These are phyloP conservation scores for Phytophthora fragariae DNA, from an alignment of 352 stramenopile genomes.

Conservation along the genomic window DNA sequence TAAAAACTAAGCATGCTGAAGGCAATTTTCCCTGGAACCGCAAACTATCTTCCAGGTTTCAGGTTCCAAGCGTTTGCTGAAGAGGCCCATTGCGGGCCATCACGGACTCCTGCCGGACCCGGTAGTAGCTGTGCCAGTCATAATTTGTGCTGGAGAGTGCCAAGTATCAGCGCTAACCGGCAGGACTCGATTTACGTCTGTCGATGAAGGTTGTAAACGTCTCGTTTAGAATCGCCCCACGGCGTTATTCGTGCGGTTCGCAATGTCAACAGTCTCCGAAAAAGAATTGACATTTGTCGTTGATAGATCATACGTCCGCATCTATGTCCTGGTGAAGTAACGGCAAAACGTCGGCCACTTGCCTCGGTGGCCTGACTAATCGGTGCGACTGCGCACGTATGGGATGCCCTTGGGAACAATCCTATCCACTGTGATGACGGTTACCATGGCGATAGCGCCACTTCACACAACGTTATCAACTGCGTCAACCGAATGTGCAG, in stretches of 20 bases:
- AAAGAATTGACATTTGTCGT: not conserved
- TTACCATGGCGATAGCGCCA: not conserved
- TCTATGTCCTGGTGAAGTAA: not conserved
- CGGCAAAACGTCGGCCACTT: not conserved
- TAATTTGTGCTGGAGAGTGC: too few relatives aligned
- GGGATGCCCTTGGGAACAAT: not conserved
- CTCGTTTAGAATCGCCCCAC: too few relatives aligned
- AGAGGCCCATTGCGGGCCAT: too few relatives aligned
- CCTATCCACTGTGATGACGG: not conserved
- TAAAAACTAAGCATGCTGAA: too few relatives aligned
- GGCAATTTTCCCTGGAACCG: too few relatives aligned
- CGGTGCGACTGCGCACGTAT: not conserved
- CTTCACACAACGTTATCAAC: not conserved
- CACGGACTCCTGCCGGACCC: too few relatives aligned
- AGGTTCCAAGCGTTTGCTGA: too few relatives aligned
- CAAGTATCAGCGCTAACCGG: too few relatives aligned
- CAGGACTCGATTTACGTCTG: too few relatives aligned
- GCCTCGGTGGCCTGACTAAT: not conserved
- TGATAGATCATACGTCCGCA: not conserved
- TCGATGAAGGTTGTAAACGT: too few relatives aligned
- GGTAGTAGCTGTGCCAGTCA: too few relatives aligned
- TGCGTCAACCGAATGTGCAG: not conserved
- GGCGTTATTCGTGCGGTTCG: not conserved
- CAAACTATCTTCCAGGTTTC: too few relatives aligned
- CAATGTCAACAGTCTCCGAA: not conserved